phyloP scores from a whole-genome alignment of 2,329 filamentous ascomycete species.

The Colletotrichum tropicicola region DNA sequence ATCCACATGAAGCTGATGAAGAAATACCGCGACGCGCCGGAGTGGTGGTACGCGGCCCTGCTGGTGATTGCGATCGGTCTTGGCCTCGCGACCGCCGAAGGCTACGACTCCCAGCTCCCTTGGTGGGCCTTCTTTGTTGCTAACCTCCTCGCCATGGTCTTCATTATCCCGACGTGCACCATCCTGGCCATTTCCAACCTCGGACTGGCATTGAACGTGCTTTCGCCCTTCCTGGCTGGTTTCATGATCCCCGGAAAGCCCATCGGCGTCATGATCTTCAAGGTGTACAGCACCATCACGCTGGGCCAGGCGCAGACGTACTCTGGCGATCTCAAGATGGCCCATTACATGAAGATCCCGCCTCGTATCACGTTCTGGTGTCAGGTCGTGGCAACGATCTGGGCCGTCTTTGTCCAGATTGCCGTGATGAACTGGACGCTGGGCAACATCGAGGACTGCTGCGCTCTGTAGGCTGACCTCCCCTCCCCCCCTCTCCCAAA shows the following conservation, averaged over 20 bases:
- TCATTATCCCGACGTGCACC: conserved; percentile 56
- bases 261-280: conserved; percentile 49
- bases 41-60: conserved; percentile 65
- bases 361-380: conserved; percentile 68
- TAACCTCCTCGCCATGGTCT: conserved; percentile 42
- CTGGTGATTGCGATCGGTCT: conserved; percentile 60
- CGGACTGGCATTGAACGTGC: conserved; percentile 48
- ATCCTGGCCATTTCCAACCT: conserved; percentile 25
- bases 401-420: conserved; percentile 52
- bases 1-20: conserved; percentile 66
- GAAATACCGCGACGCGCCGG: conserved; percentile 64
- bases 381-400: conserved; percentile 65
- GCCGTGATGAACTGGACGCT: conserved; percentile 42
- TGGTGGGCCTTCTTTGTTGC: conserved; percentile 36
- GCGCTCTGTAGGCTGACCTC: not conserved
- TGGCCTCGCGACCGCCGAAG: conserved; percentile 58
- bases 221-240: conserved; percentile 54
- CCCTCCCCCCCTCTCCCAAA: not conserved
- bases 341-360: conserved; percentile 63
- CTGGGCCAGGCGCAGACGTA: conserved; percentile 36
- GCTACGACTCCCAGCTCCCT: conserved; percentile 65
- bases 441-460: conserved; percentile 58
- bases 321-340: conserved; percentile 59
- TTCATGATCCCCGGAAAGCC: conserved; percentile 59
- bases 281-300: conserved; percentile 40